These are phyloP conservation scores for Sporothrix brunneoviolacea DNA, from an alignment of 2,329 filamentous ascomycete genomes.

Conservation along the genomic window DNA sequence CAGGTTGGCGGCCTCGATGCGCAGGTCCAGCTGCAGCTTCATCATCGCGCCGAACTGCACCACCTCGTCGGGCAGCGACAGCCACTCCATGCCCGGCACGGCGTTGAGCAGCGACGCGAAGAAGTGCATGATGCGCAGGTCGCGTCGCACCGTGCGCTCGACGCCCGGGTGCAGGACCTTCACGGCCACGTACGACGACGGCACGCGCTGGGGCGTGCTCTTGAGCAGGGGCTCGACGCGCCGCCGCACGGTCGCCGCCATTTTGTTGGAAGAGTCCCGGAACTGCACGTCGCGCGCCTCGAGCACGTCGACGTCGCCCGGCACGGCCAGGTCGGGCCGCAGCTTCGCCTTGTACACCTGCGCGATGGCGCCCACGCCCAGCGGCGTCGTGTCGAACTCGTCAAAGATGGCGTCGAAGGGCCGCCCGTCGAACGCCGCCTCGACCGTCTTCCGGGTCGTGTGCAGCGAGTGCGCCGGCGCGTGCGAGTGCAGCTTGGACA, in stretches of 20 bases:
- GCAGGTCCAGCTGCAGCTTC: constrained; percentile 89
- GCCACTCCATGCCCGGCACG: constrained; percentile 93
- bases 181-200: constrained; percentile 87
- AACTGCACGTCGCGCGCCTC: too few species aligned
- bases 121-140: constrained; percentile 88
- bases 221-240: constrained; percentile 85
- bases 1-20: constrained; percentile 89
- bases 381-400: constrained; percentile 81
- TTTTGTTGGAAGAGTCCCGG: too few species aligned
- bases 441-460: constrained; percentile 71
- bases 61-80: constrained; percentile 92
- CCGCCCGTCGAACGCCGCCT: constrained; percentile 72
- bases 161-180: constrained; percentile 93
- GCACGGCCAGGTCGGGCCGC: constrained; percentile 66
- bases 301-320: constrained; percentile 51
- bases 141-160: constrained; percentile 81
- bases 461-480: constrained; percentile 84
- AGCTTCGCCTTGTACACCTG: constrained; percentile 96
- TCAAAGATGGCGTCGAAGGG: constrained; percentile 89
- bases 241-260: constrained; percentile 65
- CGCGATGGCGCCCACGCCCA: constrained; percentile 92
- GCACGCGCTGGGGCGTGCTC: constrained; percentile 74
- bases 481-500: constrained; percentile 93
- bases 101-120: constrained; percentile 79
- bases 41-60: constrained; percentile 97